Conservation (phyloP, 148 eudicot species). For the Talinum fruticosum region DNA sequence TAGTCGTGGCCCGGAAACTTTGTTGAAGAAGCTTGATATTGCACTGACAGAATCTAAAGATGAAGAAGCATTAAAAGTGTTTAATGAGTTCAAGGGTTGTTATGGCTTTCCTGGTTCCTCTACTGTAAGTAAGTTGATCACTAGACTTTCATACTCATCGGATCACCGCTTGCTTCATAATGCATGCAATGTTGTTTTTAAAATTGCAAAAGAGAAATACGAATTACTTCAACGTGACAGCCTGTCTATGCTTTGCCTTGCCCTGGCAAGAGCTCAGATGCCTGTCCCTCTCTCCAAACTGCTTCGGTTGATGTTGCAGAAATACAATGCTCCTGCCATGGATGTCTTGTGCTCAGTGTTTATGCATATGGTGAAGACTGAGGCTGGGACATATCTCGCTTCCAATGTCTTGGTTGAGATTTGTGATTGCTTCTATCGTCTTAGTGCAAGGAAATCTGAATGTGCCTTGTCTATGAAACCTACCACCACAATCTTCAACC, state of each 20-base stretch:
- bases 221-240: conserved; percentile 44
- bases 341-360: conserved; percentile 46
- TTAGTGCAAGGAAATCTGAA: conserved; percentile 33
- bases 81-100: conserved; percentile 45
- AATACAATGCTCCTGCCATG: conserved; percentile 33
- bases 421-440: conserved; percentile 37
- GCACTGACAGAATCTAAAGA: conserved; percentile 52
- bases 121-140: conserved; percentile 45
- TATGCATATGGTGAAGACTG: conserved; percentile 82
- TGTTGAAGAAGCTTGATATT: conserved; percentile 49
- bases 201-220: conserved; percentile 39
- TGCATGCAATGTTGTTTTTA: conserved; percentile 47
- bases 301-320: conserved; percentile 67
- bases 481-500: conserved; percentile 59
- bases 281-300: conserved; percentile 53
- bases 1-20: conserved; percentile 27
- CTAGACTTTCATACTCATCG: conserved; percentile 62
- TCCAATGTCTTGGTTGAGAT: conserved; percentile 74
- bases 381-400: conserved; percentile 59
- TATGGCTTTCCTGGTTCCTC: conserved; percentile 60
- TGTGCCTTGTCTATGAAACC: conserved; percentile 38
- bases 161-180: conserved; percentile 53
- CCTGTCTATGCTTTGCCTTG: conserved; percentile 56
- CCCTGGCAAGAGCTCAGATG: conserved; percentile 80
- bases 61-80: conserved; percentile 62